Base-by-base conservation (phyloP, 78 protist species). In the Dictyostelium purpureum region DNA sequence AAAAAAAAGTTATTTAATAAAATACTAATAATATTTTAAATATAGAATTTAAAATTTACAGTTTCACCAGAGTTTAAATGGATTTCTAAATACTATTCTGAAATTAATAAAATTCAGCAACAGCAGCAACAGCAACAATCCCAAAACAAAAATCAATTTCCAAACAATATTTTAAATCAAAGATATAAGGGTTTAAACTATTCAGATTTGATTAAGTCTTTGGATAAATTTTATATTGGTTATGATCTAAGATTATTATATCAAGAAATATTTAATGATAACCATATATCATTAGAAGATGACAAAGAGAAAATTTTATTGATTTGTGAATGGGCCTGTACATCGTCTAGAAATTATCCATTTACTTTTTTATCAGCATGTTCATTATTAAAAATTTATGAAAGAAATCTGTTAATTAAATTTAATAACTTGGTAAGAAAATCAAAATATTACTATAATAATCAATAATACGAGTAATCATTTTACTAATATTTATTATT, bases 241-340 rank as follows among this genome's bases (percentile, higher is more conserved):
- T 33, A 40, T 24, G 80, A 85, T 73, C n/a, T 85, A 61, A 61
- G 33, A 31, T 16, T 61, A 59, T 14, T 85, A 16, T 85, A 73
- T 56, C 42, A 73, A 14, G 92, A 85, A 28, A 73, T 85, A 33
- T 85, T 85, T 85, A 38, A 70, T 42, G 69, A 61, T 49, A 42
- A 73, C 33, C 92, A 70, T 33, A 33, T 61, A 33, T 73, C 80
- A 73, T 31, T 85, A n/a, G 92, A 82, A 9, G 82, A 85, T 19
- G 92, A 85, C 24, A 85, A 45, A 59, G 59, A 70, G 28, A 85
- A 85, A 40, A 43, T 85, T 24, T 51, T 73, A 14, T 33, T 85
- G 16, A 65, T 85, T 19, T 85, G 92, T 59, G 92, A 85, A 61
- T 85, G 92, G 92, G 92, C 92, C 3, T 51, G 70, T 24, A 85